Conservation (phyloP, 2,329 filamentous ascomycete species). For the Trichophyton rubrum region DNA sequence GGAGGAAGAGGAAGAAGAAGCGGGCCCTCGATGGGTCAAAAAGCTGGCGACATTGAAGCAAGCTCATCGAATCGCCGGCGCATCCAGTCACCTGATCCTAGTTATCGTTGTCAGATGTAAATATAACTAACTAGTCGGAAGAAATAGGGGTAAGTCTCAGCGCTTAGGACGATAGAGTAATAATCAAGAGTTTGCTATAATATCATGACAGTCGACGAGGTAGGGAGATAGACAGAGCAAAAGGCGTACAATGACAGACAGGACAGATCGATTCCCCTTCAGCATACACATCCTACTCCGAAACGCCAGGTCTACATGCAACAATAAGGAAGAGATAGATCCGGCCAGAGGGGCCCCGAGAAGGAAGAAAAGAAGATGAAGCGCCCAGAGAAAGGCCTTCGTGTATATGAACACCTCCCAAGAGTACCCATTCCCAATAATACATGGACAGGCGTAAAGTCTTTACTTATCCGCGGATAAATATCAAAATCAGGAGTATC, state of each 20-base stretch:
- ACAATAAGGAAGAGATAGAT: background rate
- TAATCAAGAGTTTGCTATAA: background rate
- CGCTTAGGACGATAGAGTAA: background rate
- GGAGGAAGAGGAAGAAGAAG: background rate
- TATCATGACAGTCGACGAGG: background rate
- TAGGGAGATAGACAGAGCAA: background rate
- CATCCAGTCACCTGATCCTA: background rate
- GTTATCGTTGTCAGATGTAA: background rate
- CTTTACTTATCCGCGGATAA: background rate
- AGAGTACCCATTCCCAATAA: background rate
- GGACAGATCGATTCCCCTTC: background rate
- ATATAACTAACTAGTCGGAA: background rate
- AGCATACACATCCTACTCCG: slow-evolving; percentile 3
- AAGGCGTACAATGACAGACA: background rate
- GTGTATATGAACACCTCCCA: slow-evolving; percentile 4
- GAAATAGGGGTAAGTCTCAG: too few species aligned
- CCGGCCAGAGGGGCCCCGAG: background rate
- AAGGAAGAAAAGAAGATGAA: background rate
- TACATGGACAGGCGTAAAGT: background rate
- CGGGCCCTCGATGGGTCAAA: background rate
- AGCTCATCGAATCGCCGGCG: background rate
- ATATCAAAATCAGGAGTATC: background rate
- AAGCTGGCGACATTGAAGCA: background rate
- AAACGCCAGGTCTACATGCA: slow-evolving; percentile 4
- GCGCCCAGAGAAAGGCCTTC: background rate